Conservation (phyloP, 805 yeast species). For the Candida xyloterini region DNA sequence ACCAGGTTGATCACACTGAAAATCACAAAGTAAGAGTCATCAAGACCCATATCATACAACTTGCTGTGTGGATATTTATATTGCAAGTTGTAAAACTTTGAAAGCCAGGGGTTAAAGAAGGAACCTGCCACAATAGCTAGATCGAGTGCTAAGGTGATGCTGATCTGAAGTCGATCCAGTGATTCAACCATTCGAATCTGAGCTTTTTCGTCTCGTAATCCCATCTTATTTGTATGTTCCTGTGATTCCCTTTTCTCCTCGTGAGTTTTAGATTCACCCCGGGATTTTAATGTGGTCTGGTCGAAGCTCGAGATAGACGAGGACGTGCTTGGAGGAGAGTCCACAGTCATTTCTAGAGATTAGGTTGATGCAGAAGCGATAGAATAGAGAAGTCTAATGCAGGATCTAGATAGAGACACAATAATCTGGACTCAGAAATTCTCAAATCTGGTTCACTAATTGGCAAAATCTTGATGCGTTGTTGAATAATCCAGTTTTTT, state of each 20-base stretch:
- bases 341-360: slow-evolving; percentile 13
- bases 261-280: slow-evolving; percentile 5
- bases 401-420: background rate
- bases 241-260: background rate
- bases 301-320: slow-evolving; percentile 10
- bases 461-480: slow-evolving; percentile 3
- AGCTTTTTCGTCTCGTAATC: background rate
- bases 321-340: slow-evolving; percentile 9
- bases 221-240: background rate
- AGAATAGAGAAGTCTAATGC: background rate
- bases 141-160: slow-evolving; percentile 18
- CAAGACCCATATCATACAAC: slow-evolving; percentile 52
- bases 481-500: slow-evolving; percentile 7
- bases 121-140: slow-evolving; percentile 16
- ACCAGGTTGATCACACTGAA: slow-evolving; percentile 55
- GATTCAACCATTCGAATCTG: slow-evolving; percentile 12
- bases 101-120: slow-evolving; percentile 24
- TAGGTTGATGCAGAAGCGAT: slow-evolving; percentile 2
- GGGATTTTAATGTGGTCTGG: slow-evolving; percentile 6
- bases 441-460: background rate
- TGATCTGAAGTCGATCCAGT: slow-evolving; percentile 22
- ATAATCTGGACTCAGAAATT: background rate
- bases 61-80: slow-evolving; percentile 31
- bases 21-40: slow-evolving; percentile 53
- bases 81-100: slow-evolving; percentile 42